These are phyloP conservation scores for Schizochytrium sp. DNA, from an alignment of 108 stramenopile species.

Conservation along the genomic window DNA sequence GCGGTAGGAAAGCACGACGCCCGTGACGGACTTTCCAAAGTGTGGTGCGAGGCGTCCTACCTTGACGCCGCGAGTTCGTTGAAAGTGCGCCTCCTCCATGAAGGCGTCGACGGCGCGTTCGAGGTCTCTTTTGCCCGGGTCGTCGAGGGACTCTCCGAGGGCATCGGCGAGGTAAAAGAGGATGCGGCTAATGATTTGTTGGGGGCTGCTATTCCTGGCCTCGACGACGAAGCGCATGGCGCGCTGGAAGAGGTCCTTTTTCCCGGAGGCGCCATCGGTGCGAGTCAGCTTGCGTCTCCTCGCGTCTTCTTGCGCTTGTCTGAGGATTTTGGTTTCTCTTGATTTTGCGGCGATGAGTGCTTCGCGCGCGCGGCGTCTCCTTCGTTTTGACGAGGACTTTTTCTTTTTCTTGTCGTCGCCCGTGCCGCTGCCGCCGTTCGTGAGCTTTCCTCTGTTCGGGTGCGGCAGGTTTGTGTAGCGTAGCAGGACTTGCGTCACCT, in stretches of 20 bases:
- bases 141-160: conserved; percentile 4
- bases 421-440: not conserved
- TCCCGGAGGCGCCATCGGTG: not conserved
- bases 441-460: not conserved
- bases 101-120: conserved; percentile 12
- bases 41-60: not conserved
- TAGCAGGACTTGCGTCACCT: not conserved
- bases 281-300: not conserved
- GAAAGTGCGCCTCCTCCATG: conserved; percentile 12
- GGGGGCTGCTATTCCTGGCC: not conserved
- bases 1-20: conserved; percentile 7
- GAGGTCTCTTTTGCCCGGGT: not conserved
- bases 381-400: not conserved
- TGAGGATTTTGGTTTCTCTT: not conserved
- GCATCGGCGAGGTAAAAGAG: conserved; percentile 14
- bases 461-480: not conserved
- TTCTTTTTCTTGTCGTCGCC: not conserved
- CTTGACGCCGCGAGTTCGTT: not conserved
- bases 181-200: conserved; percentile 1
- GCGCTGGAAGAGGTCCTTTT: not conserved
- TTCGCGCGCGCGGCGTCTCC: not conserved
- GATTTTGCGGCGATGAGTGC: not conserved
- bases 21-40: not conserved
- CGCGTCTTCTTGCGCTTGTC: not conserved
- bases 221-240: conserved; percentile 9